Evolutionary conservation across 2,329 filamentous ascomycete species (phyloP).

Genomic region (Acephala macrosclerotiorum): DNA sequence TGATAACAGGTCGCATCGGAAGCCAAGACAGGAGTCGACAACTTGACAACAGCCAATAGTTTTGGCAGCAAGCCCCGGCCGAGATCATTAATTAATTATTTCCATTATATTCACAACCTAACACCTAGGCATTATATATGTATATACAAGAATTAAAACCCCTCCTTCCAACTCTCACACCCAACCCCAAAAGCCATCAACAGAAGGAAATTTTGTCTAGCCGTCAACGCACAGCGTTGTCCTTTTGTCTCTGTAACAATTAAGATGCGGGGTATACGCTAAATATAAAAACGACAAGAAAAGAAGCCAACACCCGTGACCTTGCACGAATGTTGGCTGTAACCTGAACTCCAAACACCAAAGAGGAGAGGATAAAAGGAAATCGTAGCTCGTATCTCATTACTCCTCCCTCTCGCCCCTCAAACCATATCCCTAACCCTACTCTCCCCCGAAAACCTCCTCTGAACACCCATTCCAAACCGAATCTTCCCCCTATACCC

Average conservation of each 20-base stretch:
- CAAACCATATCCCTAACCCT: not conserved
- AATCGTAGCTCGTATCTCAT: not conserved
- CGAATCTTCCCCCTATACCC: constrained; percentile 3
- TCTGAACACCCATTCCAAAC: constrained; percentile 10
- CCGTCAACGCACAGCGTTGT: constrained; percentile 1
- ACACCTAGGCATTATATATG: not conserved
- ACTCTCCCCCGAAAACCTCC: not conserved
- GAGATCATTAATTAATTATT: not conserved
- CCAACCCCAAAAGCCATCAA: not conserved
- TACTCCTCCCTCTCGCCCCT: not conserved
- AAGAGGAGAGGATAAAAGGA: not conserved
- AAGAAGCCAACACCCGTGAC: not conserved
- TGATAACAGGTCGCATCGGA: no score
- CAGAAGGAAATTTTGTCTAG: not conserved
- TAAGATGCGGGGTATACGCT: not conserved
- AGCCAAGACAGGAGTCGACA: no score
- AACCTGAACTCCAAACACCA: not conserved
- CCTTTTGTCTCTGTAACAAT: not conserved
- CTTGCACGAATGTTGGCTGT: not conserved
- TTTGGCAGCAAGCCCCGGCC: no score
- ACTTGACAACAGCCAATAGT: no score
- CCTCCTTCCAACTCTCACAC: not conserved
- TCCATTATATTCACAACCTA: not conserved
- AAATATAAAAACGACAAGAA: not conserved
- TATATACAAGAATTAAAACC: constrained; percentile 3